These are phyloP conservation scores for Dryadomyces quercivorus DNA, from an alignment of 2,329 filamentous ascomycete genomes.

Conservation along the genomic window DNA sequence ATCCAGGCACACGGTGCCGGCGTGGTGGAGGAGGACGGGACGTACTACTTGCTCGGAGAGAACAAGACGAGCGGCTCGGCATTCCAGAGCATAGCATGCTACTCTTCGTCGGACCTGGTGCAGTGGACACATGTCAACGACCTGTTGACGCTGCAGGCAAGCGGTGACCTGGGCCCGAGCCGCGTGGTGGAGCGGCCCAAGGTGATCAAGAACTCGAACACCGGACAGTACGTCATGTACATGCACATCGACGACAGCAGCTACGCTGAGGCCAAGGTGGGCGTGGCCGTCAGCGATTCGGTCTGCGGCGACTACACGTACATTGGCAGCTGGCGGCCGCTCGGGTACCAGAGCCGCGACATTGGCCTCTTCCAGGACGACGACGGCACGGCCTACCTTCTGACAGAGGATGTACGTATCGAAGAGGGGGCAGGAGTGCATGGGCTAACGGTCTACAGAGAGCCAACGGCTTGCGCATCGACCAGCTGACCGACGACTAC, in stretches of 20 bases:
- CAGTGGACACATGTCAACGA: constrained; percentile 22
- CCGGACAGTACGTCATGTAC: constrained; percentile 35
- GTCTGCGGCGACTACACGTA: constrained; percentile 48
- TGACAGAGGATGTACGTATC: constrained; percentile 45
- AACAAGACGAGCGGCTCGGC: constrained; percentile 51
- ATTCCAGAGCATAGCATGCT: constrained; percentile 59
- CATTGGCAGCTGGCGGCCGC: constrained; percentile 20
- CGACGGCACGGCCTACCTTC: constrained; percentile 46
- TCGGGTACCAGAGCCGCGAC: constrained; percentile 26
- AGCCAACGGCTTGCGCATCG: constrained; percentile 13
- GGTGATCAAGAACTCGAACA: constrained; percentile 53
- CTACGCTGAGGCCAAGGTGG: constrained; percentile 15
- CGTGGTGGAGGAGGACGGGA: constrained; percentile 43
- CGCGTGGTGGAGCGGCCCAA: constrained; percentile 58
- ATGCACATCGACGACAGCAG: constrained; percentile 52
- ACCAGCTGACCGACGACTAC: constrained; percentile 14
- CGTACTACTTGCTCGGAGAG: constrained; percentile 58
- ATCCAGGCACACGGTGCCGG: constrained; percentile 57
- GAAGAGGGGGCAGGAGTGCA: not conserved
- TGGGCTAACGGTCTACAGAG: constrained; percentile 4
- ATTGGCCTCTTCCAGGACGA: constrained; percentile 51
- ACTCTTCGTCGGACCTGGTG: constrained; percentile 51
- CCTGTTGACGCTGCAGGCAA: constrained; percentile 10
- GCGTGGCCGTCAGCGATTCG: constrained; percentile 25
- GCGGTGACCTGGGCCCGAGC: constrained; percentile 17